Evolutionary conservation across 805 yeast species (phyloP).

Genomic region (Starmera caribaea): DNA sequence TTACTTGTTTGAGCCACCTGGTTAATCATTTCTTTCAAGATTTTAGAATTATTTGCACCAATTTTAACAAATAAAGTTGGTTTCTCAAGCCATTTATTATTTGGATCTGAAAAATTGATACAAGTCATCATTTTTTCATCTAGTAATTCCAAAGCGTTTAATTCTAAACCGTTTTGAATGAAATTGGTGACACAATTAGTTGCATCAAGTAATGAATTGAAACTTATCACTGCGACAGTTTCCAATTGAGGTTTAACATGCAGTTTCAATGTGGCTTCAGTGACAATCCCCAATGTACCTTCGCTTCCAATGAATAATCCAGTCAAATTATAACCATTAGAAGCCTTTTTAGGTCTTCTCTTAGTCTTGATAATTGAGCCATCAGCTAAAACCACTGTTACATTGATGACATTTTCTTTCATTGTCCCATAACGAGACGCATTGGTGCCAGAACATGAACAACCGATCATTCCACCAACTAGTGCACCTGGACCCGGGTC

Average conservation of each 20-base stretch:
- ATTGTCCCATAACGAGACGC: conserved; percentile 73
- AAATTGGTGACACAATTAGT: conserved; percentile 51
- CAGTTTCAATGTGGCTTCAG: conserved; percentile 59
- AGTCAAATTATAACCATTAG: conserved; percentile 70
- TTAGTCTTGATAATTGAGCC: conserved; percentile 63
- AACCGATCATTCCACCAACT: conserved; percentile 62
- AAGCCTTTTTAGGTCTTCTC: conserved; percentile 57
- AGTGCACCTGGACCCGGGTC: conserved; percentile 70
- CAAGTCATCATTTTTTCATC: conserved; percentile 59
- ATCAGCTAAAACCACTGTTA: conserved; percentile 66
- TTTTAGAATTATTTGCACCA: conserved; percentile 31
- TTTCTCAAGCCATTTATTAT: conserved; percentile 37
- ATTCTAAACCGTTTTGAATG: conserved; percentile 45
- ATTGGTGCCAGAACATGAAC: conserved; percentile 66
- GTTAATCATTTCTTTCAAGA: conserved; percentile 29
- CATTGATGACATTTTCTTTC: conserved; percentile 51
- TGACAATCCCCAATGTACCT: conserved; percentile 64
- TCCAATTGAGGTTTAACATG: conserved; percentile 51
- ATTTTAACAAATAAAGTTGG: conserved; percentile 55
- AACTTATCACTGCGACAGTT: conserved; percentile 53
- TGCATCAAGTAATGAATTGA: conserved; percentile 56
- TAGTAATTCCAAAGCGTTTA: conserved; percentile 62
- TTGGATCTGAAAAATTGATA: conserved; percentile 41
- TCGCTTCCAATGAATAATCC: conserved; percentile 61
- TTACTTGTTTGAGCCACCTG: conserved; percentile 38